Evolutionary conservation across 1,284 basidiomycete species (phyloP).

Genomic region (Pholiota adiposa): DNA sequence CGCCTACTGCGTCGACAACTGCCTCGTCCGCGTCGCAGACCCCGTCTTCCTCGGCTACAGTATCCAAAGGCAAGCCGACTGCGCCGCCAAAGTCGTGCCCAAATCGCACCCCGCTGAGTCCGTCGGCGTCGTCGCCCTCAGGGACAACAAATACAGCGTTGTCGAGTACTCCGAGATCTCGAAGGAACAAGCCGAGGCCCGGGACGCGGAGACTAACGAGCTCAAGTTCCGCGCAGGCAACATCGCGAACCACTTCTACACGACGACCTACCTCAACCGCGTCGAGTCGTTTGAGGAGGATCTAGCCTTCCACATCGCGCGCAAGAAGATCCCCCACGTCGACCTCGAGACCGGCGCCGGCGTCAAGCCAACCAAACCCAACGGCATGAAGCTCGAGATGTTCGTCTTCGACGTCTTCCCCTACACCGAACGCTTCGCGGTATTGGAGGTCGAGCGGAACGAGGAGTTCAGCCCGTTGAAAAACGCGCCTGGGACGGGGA

Average conservation of each 20-base stretch:
- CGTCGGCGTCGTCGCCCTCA: constrained; percentile 92
- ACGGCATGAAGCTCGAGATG: constrained; percentile 99
- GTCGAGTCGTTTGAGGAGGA: constrained; percentile 87
- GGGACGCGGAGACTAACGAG: constrained; percentile 72
- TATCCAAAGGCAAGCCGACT: constrained; percentile 84
- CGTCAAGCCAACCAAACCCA: constrained; percentile 87
- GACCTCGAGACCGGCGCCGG: constrained; percentile 66
- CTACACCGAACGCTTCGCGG: constrained; percentile 82
- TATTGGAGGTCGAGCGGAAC: constrained; percentile 86
- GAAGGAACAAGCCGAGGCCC: constrained; percentile 80
- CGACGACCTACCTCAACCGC: constrained; percentile 80
- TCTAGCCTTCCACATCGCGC: constrained; percentile 97
- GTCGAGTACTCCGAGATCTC: constrained; percentile 99
- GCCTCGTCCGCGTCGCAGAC: constrained; percentile 96
- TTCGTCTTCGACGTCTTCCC: constrained; percentile 99
- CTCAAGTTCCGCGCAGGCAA: constrained; percentile 94
- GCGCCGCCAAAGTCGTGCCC: constrained; percentile 96
- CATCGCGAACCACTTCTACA: constrained; percentile 99
- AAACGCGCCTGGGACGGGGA: constrained; percentile 94
- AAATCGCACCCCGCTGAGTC: constrained; percentile 88
- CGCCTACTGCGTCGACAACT: constrained; percentile 98
- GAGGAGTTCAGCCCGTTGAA: constrained; percentile 98
- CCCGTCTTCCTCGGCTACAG: constrained; percentile 96
- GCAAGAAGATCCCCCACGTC: constrained; percentile 94
- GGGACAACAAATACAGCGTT: constrained; percentile 85